These are phyloP conservation scores for Metarhizium guizhouense DNA, from an alignment of 2,329 filamentous ascomycete species.

Conservation along the genomic window DNA sequence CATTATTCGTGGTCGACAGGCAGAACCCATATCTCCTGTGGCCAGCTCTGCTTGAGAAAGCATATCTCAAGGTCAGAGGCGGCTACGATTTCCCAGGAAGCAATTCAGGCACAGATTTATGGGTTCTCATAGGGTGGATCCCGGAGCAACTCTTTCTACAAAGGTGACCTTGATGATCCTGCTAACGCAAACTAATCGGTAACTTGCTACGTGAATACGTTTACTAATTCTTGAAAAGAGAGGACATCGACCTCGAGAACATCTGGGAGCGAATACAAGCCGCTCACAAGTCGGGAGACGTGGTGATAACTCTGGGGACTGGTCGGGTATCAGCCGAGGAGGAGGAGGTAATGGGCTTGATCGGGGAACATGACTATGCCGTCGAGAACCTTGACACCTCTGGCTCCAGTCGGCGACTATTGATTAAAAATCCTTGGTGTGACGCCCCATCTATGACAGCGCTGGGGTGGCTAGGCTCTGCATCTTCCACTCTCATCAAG, in stretches of 20 bases:
- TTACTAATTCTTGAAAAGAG: conserved; percentile 32
- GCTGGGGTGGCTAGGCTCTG: conserved; percentile 6
- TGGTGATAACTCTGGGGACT: conserved; percentile 84
- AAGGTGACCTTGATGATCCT: conserved; percentile 31
- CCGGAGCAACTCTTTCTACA: conserved; percentile 92
- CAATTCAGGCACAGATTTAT: conserved; percentile 91
- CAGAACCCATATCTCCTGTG: conserved; percentile 75
- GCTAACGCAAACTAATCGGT: not conserved
- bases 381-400: conserved; percentile 67
- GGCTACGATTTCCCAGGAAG: conserved; percentile 97
- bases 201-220: not conserved
- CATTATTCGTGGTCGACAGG: conserved; percentile 80
- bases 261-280: conserved; percentile 72
- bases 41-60: conserved; percentile 91
- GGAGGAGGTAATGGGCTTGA: conserved; percentile 72
- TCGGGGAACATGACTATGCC: conserved; percentile 89
- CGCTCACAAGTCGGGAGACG: conserved; percentile 68
- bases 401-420: conserved; percentile 54
- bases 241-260: conserved; percentile 66
- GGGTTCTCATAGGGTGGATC: conserved; percentile 91
- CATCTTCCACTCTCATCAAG: not conserved
- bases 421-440: conserved; percentile 96
- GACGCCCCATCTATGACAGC: conserved; percentile 61
- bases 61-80: conserved; percentile 88
- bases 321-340: conserved; percentile 70